These are phyloP conservation scores for Lasiosphaeria hispida DNA, from an alignment of 495 filamentous ascomycete species.

Conservation along the genomic window DNA sequence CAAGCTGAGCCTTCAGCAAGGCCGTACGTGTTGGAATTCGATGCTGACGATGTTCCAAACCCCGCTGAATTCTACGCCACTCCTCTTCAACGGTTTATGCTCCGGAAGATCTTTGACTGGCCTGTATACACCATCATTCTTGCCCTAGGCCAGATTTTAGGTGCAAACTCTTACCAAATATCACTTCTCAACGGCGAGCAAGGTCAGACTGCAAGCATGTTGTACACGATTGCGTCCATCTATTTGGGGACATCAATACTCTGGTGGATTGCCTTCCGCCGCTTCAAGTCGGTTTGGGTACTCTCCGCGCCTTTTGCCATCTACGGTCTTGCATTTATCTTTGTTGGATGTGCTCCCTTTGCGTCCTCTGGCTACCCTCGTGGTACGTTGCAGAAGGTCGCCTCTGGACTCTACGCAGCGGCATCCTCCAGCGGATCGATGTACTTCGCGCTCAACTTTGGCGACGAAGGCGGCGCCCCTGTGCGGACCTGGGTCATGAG, in stretches of 20 bases:
- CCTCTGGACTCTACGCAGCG: conserved; percentile 57
- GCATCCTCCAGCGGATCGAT: conserved; percentile 59
- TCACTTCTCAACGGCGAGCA: conserved; percentile 61
- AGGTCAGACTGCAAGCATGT: conserved; percentile 54
- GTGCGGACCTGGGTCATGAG: conserved; percentile 62
- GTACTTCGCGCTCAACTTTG: conserved; percentile 67
- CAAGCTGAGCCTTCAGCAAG: neutral
- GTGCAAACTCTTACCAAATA: conserved; percentile 65
- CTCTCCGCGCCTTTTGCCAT: conserved; percentile 50
- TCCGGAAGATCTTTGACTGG: conserved; percentile 51
- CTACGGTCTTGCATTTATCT: conserved; percentile 59
- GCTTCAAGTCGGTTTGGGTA: conserved; percentile 35
- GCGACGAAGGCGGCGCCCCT: conserved; percentile 56
- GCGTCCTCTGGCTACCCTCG: conserved; percentile 25
- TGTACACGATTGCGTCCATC: conserved; percentile 60
- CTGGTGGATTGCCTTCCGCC: conserved; percentile 41
- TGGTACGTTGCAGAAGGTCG: conserved; percentile 47
- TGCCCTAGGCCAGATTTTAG: conserved; percentile 64
- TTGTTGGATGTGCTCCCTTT: conserved; percentile 61
- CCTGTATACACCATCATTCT: conserved; percentile 67
- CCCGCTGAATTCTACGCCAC: conserved; percentile 3
- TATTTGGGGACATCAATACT: conserved; percentile 55
- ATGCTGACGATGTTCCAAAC: conserved; percentile 5
- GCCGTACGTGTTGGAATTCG: conserved; percentile 6
- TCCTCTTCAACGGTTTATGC: conserved; percentile 15